Base-by-base conservation (phyloP, 2,329 filamentous ascomycete species). In the Sphaerulina vaccinii region DNA sequence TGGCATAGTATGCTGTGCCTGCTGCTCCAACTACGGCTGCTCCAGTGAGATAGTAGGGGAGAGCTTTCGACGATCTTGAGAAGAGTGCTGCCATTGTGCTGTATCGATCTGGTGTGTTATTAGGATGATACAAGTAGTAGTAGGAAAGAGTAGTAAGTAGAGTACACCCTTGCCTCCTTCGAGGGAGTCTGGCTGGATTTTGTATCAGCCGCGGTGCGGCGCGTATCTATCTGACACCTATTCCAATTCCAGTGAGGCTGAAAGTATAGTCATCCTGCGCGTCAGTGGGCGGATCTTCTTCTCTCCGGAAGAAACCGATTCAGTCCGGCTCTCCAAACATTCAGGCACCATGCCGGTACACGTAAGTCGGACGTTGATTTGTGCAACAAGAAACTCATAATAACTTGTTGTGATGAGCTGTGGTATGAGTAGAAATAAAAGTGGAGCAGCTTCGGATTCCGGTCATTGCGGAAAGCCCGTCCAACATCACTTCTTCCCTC, bases 1-100 rank as follows among this genome's bases (percentile, higher is more conserved):
- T 54, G 8, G 42, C 13, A 11, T 43, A 43, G 39, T 49, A 57
- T 43, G 44, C 32, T 27, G 55, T 50, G 44, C 57, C 57, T 45
- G 55, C 49, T 13, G 37, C 47, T 29, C 57, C 55, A 2, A 54
- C 8, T 5, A 51, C 40, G 21, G 48, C 49, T 35, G 53, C 59
- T 39, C 51, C 57, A 33, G 58, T 47, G 11, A 55, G 13, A 29
- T 55, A n/a, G n/a, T n/a, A 56, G 24, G 56, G 58, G 15, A 61
- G 41, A 19, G 48, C 52, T 42, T 52, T 44, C n/a, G 52, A 55
- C 29, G 45, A 51, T 51, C 46, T 33, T 10, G 54, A 40, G 52
- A 57, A 52, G 15, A 60, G 15, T 21, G 49, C 16, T 10, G 57
- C 55, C 59, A 61, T 61, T 49, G 36, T 27, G 36, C 21, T 16